Percentiles rank a stretch among this genome's conserved stretches.
phyloP scores from a whole-genome alignment of 2,329 filamentous ascomycete genomes.

The Alternaria sp. region DNA sequence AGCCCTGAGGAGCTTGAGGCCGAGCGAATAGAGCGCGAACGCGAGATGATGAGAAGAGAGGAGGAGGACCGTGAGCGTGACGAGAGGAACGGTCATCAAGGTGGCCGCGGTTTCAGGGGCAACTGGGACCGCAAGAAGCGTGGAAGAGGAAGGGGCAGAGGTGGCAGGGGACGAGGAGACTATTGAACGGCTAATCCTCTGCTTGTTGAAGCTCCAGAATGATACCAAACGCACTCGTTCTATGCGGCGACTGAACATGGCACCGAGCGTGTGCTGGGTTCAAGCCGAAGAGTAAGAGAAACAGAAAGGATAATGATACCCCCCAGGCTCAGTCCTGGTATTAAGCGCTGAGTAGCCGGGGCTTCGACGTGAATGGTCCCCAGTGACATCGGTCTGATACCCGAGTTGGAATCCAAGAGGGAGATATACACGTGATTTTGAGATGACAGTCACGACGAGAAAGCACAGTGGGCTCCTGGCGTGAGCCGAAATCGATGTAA shows the following conservation, averaged over 20 bases:
- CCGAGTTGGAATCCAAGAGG: neutral
- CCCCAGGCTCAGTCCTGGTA: neutral
- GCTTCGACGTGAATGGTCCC: neutral
- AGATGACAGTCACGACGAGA: neutral
- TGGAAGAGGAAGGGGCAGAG: constrained; percentile 35
- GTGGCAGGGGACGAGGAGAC: constrained; percentile 34
- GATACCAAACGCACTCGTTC: neutral
- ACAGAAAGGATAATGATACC: neutral
- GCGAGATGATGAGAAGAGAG: constrained; percentile 55
- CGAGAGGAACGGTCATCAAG: constrained; percentile 44
- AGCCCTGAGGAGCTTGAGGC: constrained; percentile 74
- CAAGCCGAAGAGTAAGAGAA: neutral
- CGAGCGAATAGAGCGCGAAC: constrained; percentile 62
- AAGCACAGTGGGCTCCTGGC: fast-evolving
- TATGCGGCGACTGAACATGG: neutral
- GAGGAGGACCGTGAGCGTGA: constrained; percentile 53
- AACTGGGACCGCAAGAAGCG: constrained; percentile 49
- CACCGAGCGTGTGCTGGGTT: neutral
- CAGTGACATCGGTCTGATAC: neutral
- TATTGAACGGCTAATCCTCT: constrained; percentile 11
- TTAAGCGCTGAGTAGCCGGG: neutral
- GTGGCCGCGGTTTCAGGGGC: constrained; percentile 43
- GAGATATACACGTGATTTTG: neutral
- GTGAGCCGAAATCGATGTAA: neutral
- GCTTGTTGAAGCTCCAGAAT: neutral